Conservation (phyloP, 2,329 filamentous ascomycete species). For the Cryphonectria parasitica region DNA sequence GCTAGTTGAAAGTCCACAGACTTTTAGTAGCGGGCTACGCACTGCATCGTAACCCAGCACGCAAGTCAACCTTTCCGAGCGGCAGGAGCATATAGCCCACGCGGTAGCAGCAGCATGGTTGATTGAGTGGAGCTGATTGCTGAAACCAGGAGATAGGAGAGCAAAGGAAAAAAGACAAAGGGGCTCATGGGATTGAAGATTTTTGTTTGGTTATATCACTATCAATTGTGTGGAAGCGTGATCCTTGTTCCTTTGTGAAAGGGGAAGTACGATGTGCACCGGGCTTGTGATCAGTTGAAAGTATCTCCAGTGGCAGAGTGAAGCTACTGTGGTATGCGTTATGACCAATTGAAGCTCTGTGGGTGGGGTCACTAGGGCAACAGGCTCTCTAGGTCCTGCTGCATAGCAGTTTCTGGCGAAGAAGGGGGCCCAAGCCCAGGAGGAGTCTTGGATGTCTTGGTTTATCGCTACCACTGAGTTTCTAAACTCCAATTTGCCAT, state of each 20-base stretch:
- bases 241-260: background rate
- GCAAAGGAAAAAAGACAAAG: background rate
- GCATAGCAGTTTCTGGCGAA: background rate
- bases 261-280: background rate
- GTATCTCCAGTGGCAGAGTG: background rate
- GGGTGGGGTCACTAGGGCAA: background rate
- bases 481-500: background rate
- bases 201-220: background rate
- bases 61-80: background rate
- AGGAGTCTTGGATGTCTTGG: background rate
- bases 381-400: background rate
- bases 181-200: background rate
- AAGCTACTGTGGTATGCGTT: background rate
- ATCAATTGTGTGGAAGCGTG: background rate
- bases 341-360: background rate
- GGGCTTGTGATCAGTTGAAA: background rate
- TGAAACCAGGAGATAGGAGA: background rate
- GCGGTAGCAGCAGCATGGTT: background rate
- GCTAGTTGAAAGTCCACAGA: background rate
- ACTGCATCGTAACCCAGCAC: background rate
- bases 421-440: background rate
- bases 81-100: background rate
- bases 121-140: background rate
- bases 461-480: background rate
- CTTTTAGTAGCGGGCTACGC: too few relatives aligned